These are phyloP conservation scores for Rhododendron simsii DNA, from an alignment of 148 eudicot species.

Conservation along the genomic window DNA sequence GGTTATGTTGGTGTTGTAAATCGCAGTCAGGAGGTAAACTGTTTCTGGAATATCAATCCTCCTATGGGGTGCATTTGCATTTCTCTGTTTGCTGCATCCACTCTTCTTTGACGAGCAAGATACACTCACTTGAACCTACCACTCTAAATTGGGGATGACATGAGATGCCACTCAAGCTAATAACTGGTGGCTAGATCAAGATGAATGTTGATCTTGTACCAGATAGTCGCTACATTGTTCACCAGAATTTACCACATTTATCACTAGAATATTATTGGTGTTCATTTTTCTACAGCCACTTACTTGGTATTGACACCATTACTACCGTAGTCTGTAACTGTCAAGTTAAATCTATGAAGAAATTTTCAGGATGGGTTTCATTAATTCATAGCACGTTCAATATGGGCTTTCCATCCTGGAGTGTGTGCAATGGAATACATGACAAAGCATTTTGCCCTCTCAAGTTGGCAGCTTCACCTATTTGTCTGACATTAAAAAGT, in stretches of 20 bases:
- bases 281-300: neutral
- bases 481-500: neutral
- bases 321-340: neutral
- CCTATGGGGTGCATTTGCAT: neutral
- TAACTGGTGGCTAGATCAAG: neutral
- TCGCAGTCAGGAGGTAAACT: constrained; percentile 59
- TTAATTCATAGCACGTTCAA: neutral
- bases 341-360: neutral
- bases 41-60: neutral
- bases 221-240: neutral
- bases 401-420: neutral
- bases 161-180: neutral
- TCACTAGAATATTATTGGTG: neutral
- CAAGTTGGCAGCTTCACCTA: neutral
- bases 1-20: constrained; percentile 63
- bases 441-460: neutral
- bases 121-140: neutral
- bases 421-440: neutral
- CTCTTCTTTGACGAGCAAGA: neutral
- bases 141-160: neutral
- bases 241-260: neutral
- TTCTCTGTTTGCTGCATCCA: neutral
- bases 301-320: neutral
- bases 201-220: neutral
- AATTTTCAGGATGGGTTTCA: neutral